Evolutionary conservation across 2,329 filamentous ascomycete genomes (phyloP).

Genomic region (Achaetomium macrosporum): DNA sequence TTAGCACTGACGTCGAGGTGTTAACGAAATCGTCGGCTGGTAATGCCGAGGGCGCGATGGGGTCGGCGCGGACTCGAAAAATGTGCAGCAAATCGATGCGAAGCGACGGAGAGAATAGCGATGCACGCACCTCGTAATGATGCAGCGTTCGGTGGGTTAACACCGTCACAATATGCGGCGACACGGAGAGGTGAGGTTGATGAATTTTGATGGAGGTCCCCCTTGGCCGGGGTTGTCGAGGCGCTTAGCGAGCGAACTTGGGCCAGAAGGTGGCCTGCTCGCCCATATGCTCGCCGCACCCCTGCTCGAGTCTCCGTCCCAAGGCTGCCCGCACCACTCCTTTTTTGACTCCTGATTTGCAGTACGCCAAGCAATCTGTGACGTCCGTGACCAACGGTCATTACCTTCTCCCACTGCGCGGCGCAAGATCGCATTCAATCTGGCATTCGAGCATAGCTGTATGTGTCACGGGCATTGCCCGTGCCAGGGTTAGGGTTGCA

Average conservation of each 20-base stretch:
- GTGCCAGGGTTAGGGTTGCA: too few relatives aligned
- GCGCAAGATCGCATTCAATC: too few relatives aligned
- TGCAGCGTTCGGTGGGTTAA: constrained; percentile 11
- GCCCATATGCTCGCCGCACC: constrained; percentile 21
- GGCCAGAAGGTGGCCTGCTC: constrained; percentile 20
- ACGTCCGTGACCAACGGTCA: background rate
- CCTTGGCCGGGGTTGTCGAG: constrained; percentile 18
- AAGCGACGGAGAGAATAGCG: background rate
- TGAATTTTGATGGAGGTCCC: constrained; percentile 25
- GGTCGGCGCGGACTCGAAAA: background rate
- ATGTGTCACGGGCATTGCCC: too few relatives aligned
- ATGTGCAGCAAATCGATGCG: background rate
- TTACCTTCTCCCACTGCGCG: background rate
- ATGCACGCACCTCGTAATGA: constrained; percentile 15
- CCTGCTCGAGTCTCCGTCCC: constrained; percentile 1
- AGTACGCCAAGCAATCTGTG: background rate
- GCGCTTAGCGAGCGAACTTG: constrained; percentile 21
- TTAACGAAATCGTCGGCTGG: constrained; percentile 8
- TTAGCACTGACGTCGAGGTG: constrained; percentile 21
- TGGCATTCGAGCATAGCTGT: too few relatives aligned
- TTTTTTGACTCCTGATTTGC: constrained; percentile 16
- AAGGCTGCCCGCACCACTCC: background rate
- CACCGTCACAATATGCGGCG: constrained; percentile 19
- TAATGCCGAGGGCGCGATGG: constrained; percentile 9
- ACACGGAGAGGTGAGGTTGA: constrained; percentile 20